Percentiles rank a stretch among this genome's conserved stretches.
Evolutionary conservation across 768 basidiomycete genomes (phyloP).

Genomic region (Auricularia sp.): DNA sequence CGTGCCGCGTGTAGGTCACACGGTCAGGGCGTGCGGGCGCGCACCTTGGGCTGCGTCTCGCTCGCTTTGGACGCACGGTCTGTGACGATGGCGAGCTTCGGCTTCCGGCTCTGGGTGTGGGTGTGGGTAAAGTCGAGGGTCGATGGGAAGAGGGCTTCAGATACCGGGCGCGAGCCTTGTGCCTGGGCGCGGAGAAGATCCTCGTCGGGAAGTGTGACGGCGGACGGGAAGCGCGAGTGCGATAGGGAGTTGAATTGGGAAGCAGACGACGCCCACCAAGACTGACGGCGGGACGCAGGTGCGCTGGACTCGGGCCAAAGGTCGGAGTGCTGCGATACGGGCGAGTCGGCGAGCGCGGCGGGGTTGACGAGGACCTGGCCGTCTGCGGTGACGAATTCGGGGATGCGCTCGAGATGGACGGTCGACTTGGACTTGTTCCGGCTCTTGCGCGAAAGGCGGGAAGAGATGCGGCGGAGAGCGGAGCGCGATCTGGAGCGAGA

Average conservation of each 20-base stretch:
- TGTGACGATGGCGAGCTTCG: constrained; percentile 1
- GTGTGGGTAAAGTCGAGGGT: not conserved
- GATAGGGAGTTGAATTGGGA: not conserved
- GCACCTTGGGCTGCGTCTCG: not conserved
- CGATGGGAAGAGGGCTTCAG: not conserved
- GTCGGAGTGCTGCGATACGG: not conserved
- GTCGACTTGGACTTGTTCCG: not conserved
- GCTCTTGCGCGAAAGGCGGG: not conserved
- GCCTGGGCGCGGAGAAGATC: not conserved
- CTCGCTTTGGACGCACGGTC: not conserved
- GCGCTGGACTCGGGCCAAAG: not conserved
- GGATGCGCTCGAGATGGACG: not conserved
- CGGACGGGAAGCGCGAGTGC: not conserved
- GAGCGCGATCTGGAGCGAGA: not conserved
- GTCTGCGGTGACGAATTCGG: not conserved
- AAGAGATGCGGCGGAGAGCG: not conserved
- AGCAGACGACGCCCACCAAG: not conserved
- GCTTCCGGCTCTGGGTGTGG: not conserved
- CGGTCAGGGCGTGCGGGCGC: not conserved
- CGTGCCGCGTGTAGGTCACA: not conserved
- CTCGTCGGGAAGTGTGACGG: not conserved
- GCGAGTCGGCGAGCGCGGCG: not conserved
- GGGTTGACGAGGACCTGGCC: not conserved
- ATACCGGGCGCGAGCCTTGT: not conserved
- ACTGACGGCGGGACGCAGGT: not conserved